Base-by-base conservation (phyloP, 2,329 filamentous ascomycete genomes). In the Alternaria dauci region DNA sequence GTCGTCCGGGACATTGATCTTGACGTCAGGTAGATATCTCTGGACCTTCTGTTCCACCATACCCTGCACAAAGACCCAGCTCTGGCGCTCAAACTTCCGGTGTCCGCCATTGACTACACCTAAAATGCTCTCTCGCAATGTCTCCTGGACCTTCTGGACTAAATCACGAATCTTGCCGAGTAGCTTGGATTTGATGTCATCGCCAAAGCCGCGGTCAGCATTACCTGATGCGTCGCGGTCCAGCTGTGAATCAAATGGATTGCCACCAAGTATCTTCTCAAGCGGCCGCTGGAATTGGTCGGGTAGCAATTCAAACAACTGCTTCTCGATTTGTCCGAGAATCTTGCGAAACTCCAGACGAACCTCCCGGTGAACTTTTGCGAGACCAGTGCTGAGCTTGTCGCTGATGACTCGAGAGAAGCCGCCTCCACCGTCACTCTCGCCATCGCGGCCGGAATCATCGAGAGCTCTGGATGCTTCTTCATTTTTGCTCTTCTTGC, bases 11-110 rank as follows among this genome's bases (percentile, higher is more conserved):
- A 74, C 71, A 5, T 59, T 62, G 51, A 74, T 74, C 58, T 73
- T 71, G 12, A 74, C 72, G 32, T 74, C 68, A 7, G 72, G 72
- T 2, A 74, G 59, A 30, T 74, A 73, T 25, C 58, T 65, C 43
- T 74, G 72, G 3, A 74, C 67, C 55, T 74, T 74, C 44, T 72
- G 67, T 59, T 74, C 72, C 9, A 74, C 72, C 54, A 70, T 74
- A n/a, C 57, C 52, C 38, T 74, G 72, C 32, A 74, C 72, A 20
- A 74, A 73, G 18, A 72, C 63, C 72, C 72, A 74, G 58, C 72
- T 74, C 43, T 73, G 63, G 9, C 62, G 70, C 61, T 74, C 72
- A 36, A 74, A 71, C 30, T 71, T 71, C 48, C 72, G 71, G 47
- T 74, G 72, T 5, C 72, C 72, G 12, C 72, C 72, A 36, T 74